phyloP scores from a whole-genome alignment of 208 protist species.

The Trypanosoma caninum region DNA sequence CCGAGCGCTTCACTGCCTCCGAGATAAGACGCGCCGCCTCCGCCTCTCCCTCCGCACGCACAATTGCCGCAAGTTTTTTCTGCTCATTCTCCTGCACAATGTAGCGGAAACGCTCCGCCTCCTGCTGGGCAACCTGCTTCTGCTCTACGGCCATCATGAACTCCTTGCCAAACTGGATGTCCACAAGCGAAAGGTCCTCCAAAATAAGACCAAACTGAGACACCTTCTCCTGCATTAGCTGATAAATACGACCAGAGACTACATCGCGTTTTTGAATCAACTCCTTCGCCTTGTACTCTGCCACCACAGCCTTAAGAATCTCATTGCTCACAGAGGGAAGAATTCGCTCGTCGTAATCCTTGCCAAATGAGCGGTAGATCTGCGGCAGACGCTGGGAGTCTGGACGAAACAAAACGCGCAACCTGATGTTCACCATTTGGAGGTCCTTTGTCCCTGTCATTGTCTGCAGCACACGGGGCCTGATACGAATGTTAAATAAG shows the following conservation, averaged over 20 bases:
- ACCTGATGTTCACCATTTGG: constrained; percentile 92
- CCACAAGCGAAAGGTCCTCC: constrained; percentile 97
- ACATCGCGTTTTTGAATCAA: constrained; percentile 97
- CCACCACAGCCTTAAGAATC: constrained; percentile 93
- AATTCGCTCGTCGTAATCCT: constrained; percentile 97
- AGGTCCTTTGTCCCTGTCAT: constrained; percentile 93
- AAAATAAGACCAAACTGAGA: constrained; percentile 96
- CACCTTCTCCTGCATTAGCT: constrained; percentile 94
- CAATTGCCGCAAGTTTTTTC: constrained; percentile 91
- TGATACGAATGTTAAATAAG: constrained; percentile 95
- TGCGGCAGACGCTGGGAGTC: constrained; percentile 79
- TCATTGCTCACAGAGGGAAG: constrained; percentile 97
- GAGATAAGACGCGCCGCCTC: constrained; percentile 93
- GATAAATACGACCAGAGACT: constrained; percentile 90
- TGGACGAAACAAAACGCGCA: constrained; percentile 90
- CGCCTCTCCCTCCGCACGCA: constrained; percentile 94
- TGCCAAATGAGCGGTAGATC: constrained; percentile 89
- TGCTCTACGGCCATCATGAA: constrained; percentile 96
- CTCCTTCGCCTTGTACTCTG: constrained; percentile 98
- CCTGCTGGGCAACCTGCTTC: constrained; percentile 98
- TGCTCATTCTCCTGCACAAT: constrained; percentile 95
- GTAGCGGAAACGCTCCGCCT: constrained; percentile 94
- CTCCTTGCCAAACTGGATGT: constrained; percentile 95
- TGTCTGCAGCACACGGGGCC: constrained; percentile 86
- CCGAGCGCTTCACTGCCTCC: constrained; percentile 77